phyloP scores from a whole-genome alignment of 768 basidiomycete species.

The Tubosaeta sp. region DNA sequence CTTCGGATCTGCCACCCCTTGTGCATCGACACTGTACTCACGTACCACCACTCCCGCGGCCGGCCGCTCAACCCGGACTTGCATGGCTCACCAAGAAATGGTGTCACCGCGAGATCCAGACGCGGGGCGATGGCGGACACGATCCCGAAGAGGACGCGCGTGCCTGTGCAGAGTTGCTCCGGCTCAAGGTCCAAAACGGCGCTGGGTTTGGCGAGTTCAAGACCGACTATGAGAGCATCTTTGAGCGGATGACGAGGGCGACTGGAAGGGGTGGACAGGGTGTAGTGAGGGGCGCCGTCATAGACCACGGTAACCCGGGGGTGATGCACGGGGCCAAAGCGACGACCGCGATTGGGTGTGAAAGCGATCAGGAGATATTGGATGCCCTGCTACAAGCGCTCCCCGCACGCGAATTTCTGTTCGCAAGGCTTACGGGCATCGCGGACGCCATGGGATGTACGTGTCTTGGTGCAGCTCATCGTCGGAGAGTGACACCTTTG shows the following conservation, averaged over 20 bases:
- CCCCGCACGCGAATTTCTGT: conserved; percentile 72
- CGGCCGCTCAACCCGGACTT: conserved; percentile 87
- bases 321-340: conserved; percentile 86
- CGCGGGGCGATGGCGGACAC: conserved; percentile 78
- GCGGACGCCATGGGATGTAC: conserved; percentile 81
- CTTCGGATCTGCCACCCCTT: conserved; percentile 81
- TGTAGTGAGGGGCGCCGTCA: conserved; percentile 57
- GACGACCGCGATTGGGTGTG: conserved; percentile 70
- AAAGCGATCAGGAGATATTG: conserved; percentile 72
- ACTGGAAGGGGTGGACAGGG: conserved; percentile 38
- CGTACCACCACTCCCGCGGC: conserved; percentile 91
- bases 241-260: conserved; percentile 73
- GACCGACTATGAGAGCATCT: conserved; percentile 81
- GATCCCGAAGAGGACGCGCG: conserved; percentile 94
- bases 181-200: conserved; percentile 74
- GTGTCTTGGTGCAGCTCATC: conserved; percentile 21
- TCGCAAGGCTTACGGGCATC: conserved; percentile 78
- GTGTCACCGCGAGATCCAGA: conserved; percentile 88
- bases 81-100: conserved; percentile 96
- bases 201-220: conserved; percentile 84
- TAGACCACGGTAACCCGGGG: conserved; percentile 81
- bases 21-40: conserved; percentile 87
- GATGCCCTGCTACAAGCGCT: conserved; percentile 58
- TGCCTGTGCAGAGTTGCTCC: conserved; percentile 80
- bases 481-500: neutral